Conservation (phyloP, 495 filamentous ascomycete species). For the Neurospora terricola region DNA sequence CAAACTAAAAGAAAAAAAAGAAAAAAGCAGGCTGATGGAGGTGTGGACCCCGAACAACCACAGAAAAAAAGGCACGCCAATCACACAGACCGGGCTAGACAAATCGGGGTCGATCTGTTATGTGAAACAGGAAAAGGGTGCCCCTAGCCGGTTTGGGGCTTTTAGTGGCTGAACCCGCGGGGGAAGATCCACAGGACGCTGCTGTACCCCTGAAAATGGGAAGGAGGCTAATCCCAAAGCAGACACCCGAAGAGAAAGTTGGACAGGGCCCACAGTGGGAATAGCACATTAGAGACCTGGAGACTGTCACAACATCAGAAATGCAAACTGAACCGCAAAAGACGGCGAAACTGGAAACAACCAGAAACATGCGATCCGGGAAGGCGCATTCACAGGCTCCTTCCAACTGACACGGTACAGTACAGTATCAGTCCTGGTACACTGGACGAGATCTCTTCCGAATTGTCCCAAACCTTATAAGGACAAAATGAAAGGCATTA, state of each 20-base stretch:
- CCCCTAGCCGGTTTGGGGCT: neutral
- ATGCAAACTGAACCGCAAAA: neutral
- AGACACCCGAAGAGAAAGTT: neutral
- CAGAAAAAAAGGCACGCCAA: neutral
- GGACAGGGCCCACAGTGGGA: neutral
- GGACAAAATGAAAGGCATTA: neutral
- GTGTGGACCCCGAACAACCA: neutral
- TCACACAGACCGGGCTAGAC: neutral
- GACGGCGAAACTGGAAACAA: neutral
- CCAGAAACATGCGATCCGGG: neutral
- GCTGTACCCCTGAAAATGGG: neutral
- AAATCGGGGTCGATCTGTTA: neutral
- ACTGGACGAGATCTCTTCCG: no score
- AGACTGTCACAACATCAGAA: neutral
- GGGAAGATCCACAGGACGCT: neutral
- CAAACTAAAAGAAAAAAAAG: neutral
- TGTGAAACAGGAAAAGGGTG: slow-evolving; percentile 8
- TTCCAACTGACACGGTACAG: neutral
- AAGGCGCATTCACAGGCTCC: neutral
- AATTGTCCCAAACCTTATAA: neutral
- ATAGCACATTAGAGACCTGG: no score
- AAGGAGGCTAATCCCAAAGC: neutral
- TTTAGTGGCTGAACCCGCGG: slow-evolving; percentile 1
- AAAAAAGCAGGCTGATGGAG: neutral
- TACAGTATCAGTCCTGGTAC: no score